Conservation (phyloP, 345 rosid genomes). For the Pseudoturritis turrita region DNA sequence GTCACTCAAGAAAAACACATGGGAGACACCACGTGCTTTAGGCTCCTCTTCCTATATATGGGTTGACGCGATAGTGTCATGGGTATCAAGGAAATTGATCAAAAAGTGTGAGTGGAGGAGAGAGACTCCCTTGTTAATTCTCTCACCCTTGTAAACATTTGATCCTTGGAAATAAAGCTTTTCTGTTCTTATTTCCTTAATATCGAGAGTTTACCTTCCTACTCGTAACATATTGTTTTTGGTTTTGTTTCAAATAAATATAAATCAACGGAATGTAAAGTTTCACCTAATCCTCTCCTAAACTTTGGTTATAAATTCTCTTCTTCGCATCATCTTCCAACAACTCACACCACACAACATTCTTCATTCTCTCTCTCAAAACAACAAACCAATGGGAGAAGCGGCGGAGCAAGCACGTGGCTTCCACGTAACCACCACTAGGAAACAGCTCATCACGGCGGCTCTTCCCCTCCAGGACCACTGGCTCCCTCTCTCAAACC, state of each 20-base stretch:
- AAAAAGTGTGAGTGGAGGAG: too few relatives aligned
- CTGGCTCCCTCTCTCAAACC: constrained; percentile 83
- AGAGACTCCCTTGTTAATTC: too few relatives aligned
- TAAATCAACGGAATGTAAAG: neutral
- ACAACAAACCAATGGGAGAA: constrained; percentile 19
- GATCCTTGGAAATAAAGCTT: too few relatives aligned
- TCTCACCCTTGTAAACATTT: too few relatives aligned
- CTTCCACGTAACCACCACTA: constrained; percentile 37
- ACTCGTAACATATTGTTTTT: too few relatives aligned
- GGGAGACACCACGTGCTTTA: too few relatives aligned
- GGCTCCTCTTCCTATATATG: too few relatives aligned
- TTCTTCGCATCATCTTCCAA: constrained; percentile 10
- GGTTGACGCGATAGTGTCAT: too few relatives aligned
- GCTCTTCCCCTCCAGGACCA: constrained; percentile 64
- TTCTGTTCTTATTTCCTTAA: too few relatives aligned
- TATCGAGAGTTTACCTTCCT: too few relatives aligned
- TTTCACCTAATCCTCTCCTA: constrained; percentile 13
- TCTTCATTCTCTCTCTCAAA: constrained; percentile 13
- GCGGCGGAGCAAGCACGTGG: constrained; percentile 29
- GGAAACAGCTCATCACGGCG: constrained; percentile 60
- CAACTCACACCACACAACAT: constrained; percentile 14
- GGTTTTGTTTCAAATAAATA: neutral
- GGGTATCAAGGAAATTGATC: too few relatives aligned
- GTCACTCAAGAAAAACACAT: too few relatives aligned
- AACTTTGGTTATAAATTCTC: constrained; percentile 17